Conservation (phyloP, 1,284 basidiomycete genomes). For the Trametes pubescens region DNA sequence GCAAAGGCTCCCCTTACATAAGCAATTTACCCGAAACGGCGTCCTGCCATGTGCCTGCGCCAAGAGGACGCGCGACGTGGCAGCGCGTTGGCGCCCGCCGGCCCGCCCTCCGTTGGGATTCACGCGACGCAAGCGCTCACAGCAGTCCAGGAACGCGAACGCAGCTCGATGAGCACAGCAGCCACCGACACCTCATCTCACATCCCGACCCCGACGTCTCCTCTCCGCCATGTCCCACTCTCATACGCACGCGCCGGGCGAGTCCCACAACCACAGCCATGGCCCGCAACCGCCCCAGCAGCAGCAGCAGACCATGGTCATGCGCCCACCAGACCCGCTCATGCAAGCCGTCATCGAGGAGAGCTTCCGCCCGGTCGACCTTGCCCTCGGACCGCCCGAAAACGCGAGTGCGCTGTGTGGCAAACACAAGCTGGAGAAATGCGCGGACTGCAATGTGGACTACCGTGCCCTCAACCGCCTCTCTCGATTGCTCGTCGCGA, state of each 20-base stretch:
- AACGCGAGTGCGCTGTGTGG: constrained; percentile 63
- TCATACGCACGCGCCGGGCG: constrained; percentile 47
- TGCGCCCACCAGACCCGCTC: constrained; percentile 67
- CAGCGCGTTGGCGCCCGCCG: constrained; percentile 21
- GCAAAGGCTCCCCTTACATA: constrained; percentile 27
- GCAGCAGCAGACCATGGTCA: constrained; percentile 49
- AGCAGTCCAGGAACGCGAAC: constrained; percentile 18
- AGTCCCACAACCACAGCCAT: constrained; percentile 47
- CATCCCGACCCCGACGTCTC: background rate
- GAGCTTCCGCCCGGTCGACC: constrained; percentile 67
- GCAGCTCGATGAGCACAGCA: background rate
- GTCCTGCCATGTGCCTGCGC: constrained; percentile 7
- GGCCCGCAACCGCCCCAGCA: constrained; percentile 42
- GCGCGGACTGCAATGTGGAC: constrained; percentile 74
- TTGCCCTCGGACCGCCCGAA: constrained; percentile 63
- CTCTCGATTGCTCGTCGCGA: constrained; percentile 71
- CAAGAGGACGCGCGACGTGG: constrained; percentile 27
- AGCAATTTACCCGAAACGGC: constrained; percentile 16
- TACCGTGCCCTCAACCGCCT: constrained; percentile 77
- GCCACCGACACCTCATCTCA: constrained; percentile 4
- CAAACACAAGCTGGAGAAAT: constrained; percentile 73
- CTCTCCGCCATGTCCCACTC: constrained; percentile 39
- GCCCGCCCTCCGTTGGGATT: background rate
- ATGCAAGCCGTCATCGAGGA: constrained; percentile 80
- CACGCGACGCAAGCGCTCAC: constrained; percentile 16